Conservation (phyloP, 306 rosid species). For the Prunus davidiana region DNA sequence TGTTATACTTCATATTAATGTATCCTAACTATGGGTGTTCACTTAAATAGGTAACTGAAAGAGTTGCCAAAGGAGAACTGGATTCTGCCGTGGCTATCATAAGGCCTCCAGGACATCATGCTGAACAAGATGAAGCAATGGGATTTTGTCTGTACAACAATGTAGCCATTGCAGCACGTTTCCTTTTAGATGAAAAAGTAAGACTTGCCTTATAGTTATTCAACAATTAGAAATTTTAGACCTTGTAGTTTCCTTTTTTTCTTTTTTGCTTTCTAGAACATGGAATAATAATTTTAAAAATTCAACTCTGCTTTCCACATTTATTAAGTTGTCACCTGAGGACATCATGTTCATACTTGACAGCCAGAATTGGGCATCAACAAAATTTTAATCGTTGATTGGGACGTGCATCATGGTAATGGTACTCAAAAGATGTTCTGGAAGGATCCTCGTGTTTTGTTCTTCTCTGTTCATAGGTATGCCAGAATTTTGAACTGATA, state of each 20-base stretch:
- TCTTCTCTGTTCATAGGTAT: slow-evolving; percentile 98
- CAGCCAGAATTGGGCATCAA: slow-evolving; percentile 83
- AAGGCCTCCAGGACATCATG: slow-evolving; percentile 99
- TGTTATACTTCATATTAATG: not conserved
- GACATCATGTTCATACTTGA: slow-evolving; percentile 16
- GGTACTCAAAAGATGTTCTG: slow-evolving; percentile 93
- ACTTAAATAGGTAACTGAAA: slow-evolving; percentile 56
- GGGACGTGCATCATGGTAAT: slow-evolving; percentile 99
- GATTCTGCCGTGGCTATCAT: slow-evolving; percentile 78
- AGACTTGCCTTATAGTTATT: slow-evolving; percentile 20
- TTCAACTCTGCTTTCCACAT: not conserved
- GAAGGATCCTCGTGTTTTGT: slow-evolving; percentile 77
- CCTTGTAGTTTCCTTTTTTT: not conserved
- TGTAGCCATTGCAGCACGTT: slow-evolving; percentile 76
- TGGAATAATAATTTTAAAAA: not conserved
- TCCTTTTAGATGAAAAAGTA: slow-evolving; percentile 70
- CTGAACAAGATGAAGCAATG: slow-evolving; percentile 77
- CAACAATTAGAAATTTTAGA: slow-evolving; percentile 8
- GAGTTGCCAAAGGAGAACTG: slow-evolving; percentile 80
- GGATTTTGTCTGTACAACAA: slow-evolving; percentile 93
- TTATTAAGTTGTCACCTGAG: slow-evolving; percentile 16
- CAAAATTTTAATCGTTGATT: slow-evolving; percentile 83
- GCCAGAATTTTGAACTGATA: not conserved
- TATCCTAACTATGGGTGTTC: slow-evolving; percentile 26
- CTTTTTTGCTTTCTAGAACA: not conserved